Conservation (phyloP, 805 yeast species). For the Teunomyces barrocoloradensis region DNA sequence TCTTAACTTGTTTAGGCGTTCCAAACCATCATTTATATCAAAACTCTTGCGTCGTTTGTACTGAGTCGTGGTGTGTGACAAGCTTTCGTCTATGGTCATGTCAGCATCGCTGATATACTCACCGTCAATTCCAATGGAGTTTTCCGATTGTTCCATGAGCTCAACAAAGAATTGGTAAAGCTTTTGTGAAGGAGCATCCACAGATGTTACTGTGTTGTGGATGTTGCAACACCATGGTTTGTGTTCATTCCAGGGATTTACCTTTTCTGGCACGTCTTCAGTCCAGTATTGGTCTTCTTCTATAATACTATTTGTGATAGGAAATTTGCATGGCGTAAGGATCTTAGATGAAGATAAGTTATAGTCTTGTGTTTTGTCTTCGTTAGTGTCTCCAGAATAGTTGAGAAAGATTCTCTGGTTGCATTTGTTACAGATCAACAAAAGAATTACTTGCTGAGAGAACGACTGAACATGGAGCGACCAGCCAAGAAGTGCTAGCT, state of each 20-base stretch:
- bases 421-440: slow-evolving; percentile 37
- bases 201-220: slow-evolving; percentile 10
- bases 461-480: slow-evolving; percentile 30
- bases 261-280: slow-evolving; percentile 8
- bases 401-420: slow-evolving; percentile 33
- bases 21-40: slow-evolving; percentile 33
- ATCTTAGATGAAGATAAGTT: slow-evolving; percentile 22
- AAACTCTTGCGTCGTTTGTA: slow-evolving; percentile 20
- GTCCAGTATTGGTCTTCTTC: slow-evolving; percentile 12
- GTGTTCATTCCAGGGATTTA: slow-evolving; percentile 28
- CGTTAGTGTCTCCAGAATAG: slow-evolving; percentile 6
- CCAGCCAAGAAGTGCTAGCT: slow-evolving; percentile 41
- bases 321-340: slow-evolving; percentile 31
- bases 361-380: slow-evolving; percentile 4
- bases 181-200: background rate
- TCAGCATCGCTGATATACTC: slow-evolving; percentile 16
- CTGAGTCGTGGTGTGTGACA: background rate
- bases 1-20: slow-evolving; percentile 32
- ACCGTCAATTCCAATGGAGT: slow-evolving; percentile 25
- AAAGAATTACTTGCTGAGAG: slow-evolving; percentile 22
- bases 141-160: slow-evolving; percentile 20
- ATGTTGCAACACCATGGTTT: slow-evolving; percentile 35
- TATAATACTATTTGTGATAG: slow-evolving; percentile 8
- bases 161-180: slow-evolving; percentile 22
- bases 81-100: slow-evolving; percentile 4